Evolutionary conservation across 306 rosid species (phyloP), one percentile per base, ranked within the genome.

Genomic region (Urtica urens): DNA sequence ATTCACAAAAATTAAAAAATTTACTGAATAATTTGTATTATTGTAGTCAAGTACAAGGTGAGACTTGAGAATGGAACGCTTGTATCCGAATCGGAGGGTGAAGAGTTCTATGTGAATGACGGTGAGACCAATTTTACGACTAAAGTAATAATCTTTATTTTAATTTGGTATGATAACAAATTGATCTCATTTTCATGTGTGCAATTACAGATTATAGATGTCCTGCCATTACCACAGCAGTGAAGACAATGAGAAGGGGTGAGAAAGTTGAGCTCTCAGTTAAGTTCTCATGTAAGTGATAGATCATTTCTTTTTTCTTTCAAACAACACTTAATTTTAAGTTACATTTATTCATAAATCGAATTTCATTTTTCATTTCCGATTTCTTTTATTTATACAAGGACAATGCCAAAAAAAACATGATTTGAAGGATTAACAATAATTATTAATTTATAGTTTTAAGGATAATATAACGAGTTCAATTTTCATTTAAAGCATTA

Each of bases 171-270:
- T 31, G 37, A 7, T 8, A 7, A 7, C 37, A 8, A 31, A n/a
- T n/a, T 31, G 37, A 7, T 31, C 37, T 31, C 37, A 31, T 31
- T 31, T 8, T 31, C 13, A 31, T 0, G 13, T 8, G 7, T 31
- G 10, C 37, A 31, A 7, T 31, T 8, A 7, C 79, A 78, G 93
- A 72, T 9, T 48, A 61, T 56, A 57, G 63, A 13, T 74, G 77
- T 44, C 86, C 86, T 58, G 80, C 93, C 9, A 53, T 81, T 44
- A 63, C 76, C 28, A 66, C 62, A 64, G 78, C 93, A 51, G 73
- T 64, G 16, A 78, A 72, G 69, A 78, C 86, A 19, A 81, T 81
- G 93, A 66, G 82, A 64, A 78, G 66, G 60, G 76, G 83, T 0
- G 93, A 81, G 66, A 68, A 69, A 38, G 93, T 78, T 12, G 78